phyloP scores from a whole-genome alignment of 345 rosid species.

The Raphanus raphanistrum region DNA sequence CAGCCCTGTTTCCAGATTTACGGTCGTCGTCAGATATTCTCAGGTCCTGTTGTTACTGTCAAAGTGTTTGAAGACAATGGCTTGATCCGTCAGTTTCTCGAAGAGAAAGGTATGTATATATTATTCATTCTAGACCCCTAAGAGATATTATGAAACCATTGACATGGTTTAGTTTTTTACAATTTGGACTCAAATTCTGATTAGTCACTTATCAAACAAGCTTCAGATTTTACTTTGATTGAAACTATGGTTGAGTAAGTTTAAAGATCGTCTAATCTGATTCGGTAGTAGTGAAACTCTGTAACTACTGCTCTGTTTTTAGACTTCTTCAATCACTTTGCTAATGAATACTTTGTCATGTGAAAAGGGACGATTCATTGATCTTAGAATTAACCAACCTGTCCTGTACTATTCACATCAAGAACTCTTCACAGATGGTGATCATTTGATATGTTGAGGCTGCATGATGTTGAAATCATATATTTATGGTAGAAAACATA shows the following conservation, averaged over 20 bases:
- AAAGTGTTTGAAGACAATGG: slow-evolving; percentile 85
- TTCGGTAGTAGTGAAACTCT: not conserved
- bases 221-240: not conserved
- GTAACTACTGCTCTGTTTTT: not conserved
- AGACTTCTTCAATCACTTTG: not conserved
- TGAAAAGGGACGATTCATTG: not conserved
- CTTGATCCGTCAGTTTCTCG: slow-evolving; percentile 77
- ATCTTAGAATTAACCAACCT: not conserved
- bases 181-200: not conserved
- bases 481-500: not conserved
- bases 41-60: slow-evolving; percentile 80
- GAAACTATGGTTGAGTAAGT: slow-evolving; percentile 11
- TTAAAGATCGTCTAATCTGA: not conserved
- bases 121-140: not conserved
- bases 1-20: slow-evolving; percentile 74
- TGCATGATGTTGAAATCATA: not conserved
- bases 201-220: not conserved
- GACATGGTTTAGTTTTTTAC: not conserved
- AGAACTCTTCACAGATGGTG: not conserved
- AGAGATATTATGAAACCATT: not conserved
- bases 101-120: slow-evolving; percentile 60
- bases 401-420: not conserved
- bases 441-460: not conserved
- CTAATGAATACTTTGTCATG: not conserved
- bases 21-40: slow-evolving; percentile 75